Evolutionary conservation across 2,329 filamentous ascomycete species (phyloP).

Genomic region (Didymella keratinophila): DNA sequence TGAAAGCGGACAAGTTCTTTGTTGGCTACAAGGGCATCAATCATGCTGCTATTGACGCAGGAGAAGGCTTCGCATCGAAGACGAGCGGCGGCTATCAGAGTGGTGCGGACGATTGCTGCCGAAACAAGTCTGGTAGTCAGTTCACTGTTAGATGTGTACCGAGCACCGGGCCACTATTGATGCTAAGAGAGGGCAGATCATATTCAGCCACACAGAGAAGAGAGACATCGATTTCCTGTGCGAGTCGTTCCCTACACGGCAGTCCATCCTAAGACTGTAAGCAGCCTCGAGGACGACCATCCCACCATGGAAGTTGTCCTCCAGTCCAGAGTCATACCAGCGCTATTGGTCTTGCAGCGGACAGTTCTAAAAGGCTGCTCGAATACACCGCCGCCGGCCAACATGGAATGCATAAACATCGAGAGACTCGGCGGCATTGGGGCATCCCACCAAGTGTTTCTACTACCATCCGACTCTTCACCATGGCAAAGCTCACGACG

Average conservation of each 20-base stretch:
- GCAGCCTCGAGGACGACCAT: not conserved
- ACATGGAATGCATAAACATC: not conserved
- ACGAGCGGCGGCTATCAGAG: not conserved
- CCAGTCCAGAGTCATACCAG: no score
- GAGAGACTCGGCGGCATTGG: not conserved
- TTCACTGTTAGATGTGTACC: not conserved
- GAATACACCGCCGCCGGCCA: not conserved
- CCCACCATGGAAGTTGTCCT: no score
- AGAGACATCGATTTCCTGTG: not conserved
- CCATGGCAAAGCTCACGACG: not conserved
- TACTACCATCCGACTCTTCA: no score
- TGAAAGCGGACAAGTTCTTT: no score
- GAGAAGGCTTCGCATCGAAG: not conserved
- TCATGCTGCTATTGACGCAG: no score
- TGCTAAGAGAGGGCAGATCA: slow-evolving; percentile 6
- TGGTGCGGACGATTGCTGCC: not conserved
- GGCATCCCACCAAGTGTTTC: not conserved
- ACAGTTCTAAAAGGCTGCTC: not conserved
- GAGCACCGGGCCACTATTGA: not conserved
- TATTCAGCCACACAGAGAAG: not conserved
- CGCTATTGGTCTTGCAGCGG: not conserved
- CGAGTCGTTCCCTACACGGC: not conserved
- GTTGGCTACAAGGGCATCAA: no score
- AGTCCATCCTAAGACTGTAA: not conserved
- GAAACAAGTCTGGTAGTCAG: not conserved